phyloP scores from a whole-genome alignment of 345 rosid species.

The Toxicodendron radicans region DNA sequence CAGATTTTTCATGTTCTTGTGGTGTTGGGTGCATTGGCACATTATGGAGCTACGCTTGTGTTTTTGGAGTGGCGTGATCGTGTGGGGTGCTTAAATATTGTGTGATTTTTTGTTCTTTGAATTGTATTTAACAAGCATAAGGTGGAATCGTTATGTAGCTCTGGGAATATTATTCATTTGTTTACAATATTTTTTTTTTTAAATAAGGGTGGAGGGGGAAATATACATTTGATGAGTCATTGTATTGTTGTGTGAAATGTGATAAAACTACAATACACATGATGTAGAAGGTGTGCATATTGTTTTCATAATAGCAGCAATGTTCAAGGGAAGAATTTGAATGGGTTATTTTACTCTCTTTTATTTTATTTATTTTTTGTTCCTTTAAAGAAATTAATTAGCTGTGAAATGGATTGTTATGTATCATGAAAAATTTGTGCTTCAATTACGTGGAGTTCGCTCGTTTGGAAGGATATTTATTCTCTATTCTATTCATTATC shows the following conservation, averaged over 20 bases:
- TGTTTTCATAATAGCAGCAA: neutral
- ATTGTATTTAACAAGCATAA: neutral
- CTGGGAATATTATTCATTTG: neutral
- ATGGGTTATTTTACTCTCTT: too few species aligned
- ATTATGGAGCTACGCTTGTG: constrained; percentile 73
- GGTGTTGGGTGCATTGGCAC: constrained; percentile 85
- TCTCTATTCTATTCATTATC: too few species aligned
- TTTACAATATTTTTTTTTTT: neutral
- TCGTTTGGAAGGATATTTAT: too few species aligned
- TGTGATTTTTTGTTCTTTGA: neutral
- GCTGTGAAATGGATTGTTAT: too few species aligned
- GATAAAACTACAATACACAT: neutral
- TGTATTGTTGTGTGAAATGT: neutral
- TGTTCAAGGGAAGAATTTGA: neutral
- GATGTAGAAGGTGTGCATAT: neutral
- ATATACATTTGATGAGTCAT: neutral
- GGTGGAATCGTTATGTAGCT: neutral
- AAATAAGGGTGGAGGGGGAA: neutral
- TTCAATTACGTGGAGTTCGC: too few species aligned
- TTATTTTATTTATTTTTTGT: too few species aligned
- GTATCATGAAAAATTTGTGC: too few species aligned
- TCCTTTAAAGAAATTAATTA: too few species aligned
- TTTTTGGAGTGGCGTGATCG: constrained; percentile 77
- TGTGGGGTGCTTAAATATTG: constrained; percentile 40
- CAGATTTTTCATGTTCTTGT: constrained; percentile 91